Conservation (phyloP, 2,329 filamentous ascomycete species). For the Sphaerulina populicola region DNA sequence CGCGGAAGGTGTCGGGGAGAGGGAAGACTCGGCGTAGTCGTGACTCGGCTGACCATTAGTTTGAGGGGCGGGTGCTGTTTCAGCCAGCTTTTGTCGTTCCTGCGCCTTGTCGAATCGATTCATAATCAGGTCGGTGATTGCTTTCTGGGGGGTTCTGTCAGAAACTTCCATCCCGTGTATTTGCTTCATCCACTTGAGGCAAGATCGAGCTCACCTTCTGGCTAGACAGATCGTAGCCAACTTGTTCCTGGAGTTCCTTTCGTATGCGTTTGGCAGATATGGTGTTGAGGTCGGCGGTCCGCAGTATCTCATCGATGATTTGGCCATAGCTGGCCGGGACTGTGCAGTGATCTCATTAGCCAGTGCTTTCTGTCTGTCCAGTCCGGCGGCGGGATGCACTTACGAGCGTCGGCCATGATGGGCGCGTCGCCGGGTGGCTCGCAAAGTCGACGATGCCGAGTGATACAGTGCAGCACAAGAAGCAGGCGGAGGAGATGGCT, state of each 20-base stretch:
- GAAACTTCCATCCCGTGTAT: background rate
- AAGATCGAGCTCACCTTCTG: slow-evolving; percentile 46
- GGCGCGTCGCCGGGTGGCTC: background rate
- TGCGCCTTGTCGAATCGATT: slow-evolving; percentile 45
- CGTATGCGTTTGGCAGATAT: slow-evolving; percentile 59
- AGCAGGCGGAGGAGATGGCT: background rate
- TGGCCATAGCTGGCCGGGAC: slow-evolving; percentile 38
- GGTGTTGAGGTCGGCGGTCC: slow-evolving; percentile 53
- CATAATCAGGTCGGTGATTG: slow-evolving; percentile 43
- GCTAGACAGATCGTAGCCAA: slow-evolving; percentile 53
- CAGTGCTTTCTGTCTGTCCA: background rate
- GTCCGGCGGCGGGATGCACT: background rate
- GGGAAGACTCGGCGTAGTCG: slow-evolving; percentile 8
- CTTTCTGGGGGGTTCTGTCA: slow-evolving; percentile 31
- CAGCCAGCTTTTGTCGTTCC: slow-evolving; percentile 14
- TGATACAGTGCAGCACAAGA: background rate
- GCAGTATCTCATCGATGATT: slow-evolving; percentile 57
- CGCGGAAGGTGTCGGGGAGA: slow-evolving; percentile 19
- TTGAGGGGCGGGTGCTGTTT: slow-evolving; percentile 35
- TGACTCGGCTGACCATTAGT: slow-evolving; percentile 28
- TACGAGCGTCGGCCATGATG: slow-evolving; percentile 8
- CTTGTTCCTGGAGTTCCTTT: slow-evolving; percentile 52
- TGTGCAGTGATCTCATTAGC: slow-evolving; percentile 9
- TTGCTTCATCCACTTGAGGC: background rate
- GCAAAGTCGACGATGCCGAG: background rate